Evolutionary conservation across 495 filamentous ascomycete genomes (phyloP), one percentile per base, ranked within the genome.

Genomic region (Penicillium bovifimosum): DNA sequence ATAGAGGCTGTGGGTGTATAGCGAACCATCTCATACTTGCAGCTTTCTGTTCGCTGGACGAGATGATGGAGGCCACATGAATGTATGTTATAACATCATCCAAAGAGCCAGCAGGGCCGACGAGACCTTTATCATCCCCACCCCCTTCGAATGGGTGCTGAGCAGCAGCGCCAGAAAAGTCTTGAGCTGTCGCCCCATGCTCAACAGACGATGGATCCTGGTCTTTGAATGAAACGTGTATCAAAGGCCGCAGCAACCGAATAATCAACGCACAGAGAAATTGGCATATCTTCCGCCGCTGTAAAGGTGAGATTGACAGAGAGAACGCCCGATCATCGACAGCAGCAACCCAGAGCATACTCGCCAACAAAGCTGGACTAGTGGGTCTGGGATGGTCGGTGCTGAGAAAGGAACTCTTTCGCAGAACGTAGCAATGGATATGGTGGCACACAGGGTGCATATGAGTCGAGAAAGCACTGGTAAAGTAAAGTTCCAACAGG

Each of bases 331-430:
- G 87, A 67, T 91, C 91, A 40, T 93, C 95, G 62, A 95, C 87
- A 11, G 90, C 90, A 14, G 88, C 89, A 20, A 96, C 88, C 90
- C 90, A 96, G 14, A 96, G 84, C 86, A 96, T 96, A 68, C 89
- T 93, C 9, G 91, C 87, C 34, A 96, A 75, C 33, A 96, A 76
- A 0, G 91, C 89, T 31, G 91, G 91, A 60, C 88, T 91, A 68
- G 90, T 95, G 54, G 81, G 76, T 45, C 91, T 79, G 34, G 90
- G 90, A 54, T 81, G 85, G 47, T 83, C 86, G 20, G 77, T 80
- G 63, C 89, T 85, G 33, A 96, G 76, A 68, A 96, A 92, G 6
- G 91, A 93, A 39, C 84, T 82, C 63, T 95, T 95, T 50, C 91
- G 82, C 69, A 96, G 87, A 55, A 96, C 85, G 66, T 91, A 95